A percentile compares a stretch with the other conserved stretches of the same genome.
Conservation (phyloP, 176 grass and related monocot species). For the Dactylis glomerata region DNA sequence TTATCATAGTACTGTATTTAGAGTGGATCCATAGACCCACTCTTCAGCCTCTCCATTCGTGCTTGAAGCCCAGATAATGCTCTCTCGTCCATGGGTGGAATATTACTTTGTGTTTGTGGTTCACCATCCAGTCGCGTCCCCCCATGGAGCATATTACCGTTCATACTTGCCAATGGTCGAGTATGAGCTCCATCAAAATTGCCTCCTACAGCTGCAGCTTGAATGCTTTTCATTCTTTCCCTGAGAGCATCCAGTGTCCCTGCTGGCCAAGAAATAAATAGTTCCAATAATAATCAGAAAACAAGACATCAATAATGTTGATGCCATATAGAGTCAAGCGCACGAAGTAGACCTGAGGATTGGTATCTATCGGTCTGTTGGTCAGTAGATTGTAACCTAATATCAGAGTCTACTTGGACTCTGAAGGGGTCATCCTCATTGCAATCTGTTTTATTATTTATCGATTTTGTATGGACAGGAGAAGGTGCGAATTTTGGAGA, state of each 20-base stretch:
- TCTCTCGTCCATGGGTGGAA: conserved; percentile 91
- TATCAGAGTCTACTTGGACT: conserved; percentile 46
- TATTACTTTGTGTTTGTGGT: conserved; percentile 51
- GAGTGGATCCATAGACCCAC: conserved; percentile 81
- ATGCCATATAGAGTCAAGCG: neutral
- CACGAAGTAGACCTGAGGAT: conserved; percentile 49
- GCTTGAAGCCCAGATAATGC: conserved; percentile 92
- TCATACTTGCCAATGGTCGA: conserved; percentile 51
- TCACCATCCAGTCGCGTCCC: conserved; percentile 45
- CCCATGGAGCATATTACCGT: conserved; percentile 44
- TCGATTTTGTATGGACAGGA: conserved; percentile 79
- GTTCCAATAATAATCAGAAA: conserved; percentile 5
- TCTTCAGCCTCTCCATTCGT: conserved; percentile 95
- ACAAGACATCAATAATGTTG: neutral
- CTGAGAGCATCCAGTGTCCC: conserved; percentile 80
- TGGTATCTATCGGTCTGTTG: conserved; percentile 58
- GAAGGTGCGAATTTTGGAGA: conserved; percentile 94
- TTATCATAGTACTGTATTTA: conserved; percentile 40
- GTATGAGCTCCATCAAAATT: conserved; percentile 54
- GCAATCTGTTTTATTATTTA: conserved; percentile 44
- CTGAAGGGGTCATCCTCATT: conserved; percentile 60
- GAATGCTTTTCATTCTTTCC: conserved; percentile 99
- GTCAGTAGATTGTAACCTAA: conserved; percentile 47
- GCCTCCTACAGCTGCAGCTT: conserved; percentile 78
- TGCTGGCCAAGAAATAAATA: conserved; percentile 1